A percentile compares a stretch with the other conserved stretches of the same genome.
Evolutionary conservation across 768 basidiomycete genomes (phyloP).

Genomic region (Pulveroboletus sp.): DNA sequence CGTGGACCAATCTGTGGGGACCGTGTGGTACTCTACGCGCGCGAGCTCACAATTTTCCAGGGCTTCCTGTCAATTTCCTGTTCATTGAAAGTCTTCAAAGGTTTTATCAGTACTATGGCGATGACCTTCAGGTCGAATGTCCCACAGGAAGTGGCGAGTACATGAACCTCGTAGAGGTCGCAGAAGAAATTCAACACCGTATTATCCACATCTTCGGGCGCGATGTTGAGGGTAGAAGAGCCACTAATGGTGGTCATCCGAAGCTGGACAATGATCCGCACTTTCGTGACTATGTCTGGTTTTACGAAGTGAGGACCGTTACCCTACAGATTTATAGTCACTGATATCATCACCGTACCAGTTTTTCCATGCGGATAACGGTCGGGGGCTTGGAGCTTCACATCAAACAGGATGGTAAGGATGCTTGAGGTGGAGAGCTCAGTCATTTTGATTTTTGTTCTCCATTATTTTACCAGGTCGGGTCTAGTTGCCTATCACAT

Average conservation of each 20-base stretch:
- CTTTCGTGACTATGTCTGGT: slow-evolving; percentile 96
- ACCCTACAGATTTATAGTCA: too few relatives aligned
- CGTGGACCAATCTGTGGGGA: slow-evolving; percentile 79
- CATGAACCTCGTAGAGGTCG: slow-evolving; percentile 91
- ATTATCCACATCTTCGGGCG: slow-evolving; percentile 98
- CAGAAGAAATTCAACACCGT: slow-evolving; percentile 98
- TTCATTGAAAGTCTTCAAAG: slow-evolving; percentile 94
- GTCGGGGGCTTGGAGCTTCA: slow-evolving; percentile 90
- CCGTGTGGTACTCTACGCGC: background rate
- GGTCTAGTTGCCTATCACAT: slow-evolving; percentile 90
- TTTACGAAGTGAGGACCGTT: slow-evolving; percentile 68
- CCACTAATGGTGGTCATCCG: slow-evolving; percentile 86
- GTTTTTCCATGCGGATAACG: slow-evolving; percentile 95
- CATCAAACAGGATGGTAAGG: slow-evolving; percentile 96
- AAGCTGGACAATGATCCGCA: slow-evolving; percentile 89
- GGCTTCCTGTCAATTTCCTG: slow-evolving; percentile 95
- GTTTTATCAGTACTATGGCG: slow-evolving; percentile 97
- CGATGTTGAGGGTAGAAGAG: slow-evolving; percentile 78
- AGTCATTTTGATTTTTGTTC: background rate
- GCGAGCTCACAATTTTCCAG: slow-evolving; percentile 31
- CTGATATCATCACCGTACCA: slow-evolving; percentile 26
- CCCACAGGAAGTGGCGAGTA: slow-evolving; percentile 96
- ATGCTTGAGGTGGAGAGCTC: background rate
- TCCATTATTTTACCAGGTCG: slow-evolving; percentile 46
- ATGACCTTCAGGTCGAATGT: slow-evolving; percentile 90